Evolutionary conservation across 331 rosid genomes (phyloP), one percentile per base, ranked within the genome.

Genomic region (Prunus yedoensis): DNA sequence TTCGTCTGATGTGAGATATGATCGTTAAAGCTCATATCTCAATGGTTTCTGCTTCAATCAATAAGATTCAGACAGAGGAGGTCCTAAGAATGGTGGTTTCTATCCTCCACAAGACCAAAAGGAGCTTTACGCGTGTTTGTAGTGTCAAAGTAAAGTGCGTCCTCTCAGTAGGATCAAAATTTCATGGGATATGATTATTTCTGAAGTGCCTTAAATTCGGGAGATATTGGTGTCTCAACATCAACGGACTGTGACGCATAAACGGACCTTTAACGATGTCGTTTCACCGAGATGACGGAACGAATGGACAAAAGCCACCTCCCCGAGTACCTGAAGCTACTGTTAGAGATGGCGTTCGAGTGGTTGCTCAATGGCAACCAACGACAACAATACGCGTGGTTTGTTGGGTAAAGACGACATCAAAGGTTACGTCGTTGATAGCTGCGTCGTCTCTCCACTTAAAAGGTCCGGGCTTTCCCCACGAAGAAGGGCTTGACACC

Each of bases 81-180:
- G 14, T 32, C 4, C 76, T 32, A 74, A 17, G 78, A 70, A 74
- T 56, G 75, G 83, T 47, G 35, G 78, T 38, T 70, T 49, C 32
- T 8, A 17, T 46, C 49, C 6, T 50, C 21, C 66, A 10, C 12
- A 9, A 15, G 64, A 23, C 66, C 83, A 64, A 70, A 59, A 5
- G 45, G 41, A 82, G 50, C 23, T 49, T 15, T 25, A 70, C 80
- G 72, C 83, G 78, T 74, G 80, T 66, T 67, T 27, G 35, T 10
- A n/a, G 3, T 68, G 50, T 20, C 4, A 13, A 21, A 21, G 5
- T 13, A 21, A n/a, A 47, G 51, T 76, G 75, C 61, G 8, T 41
- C 32, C 46, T 14, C 68, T 17, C 47, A 63, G 14, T 30, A 63
- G 21, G 68, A 32, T 32, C 47, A 63, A 63, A 62, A 63, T 16